A percentile compares a stretch with the other conserved stretches of the same genome.
Conservation (phyloP, 139 green algal species). For the Eudorina sp. region DNA sequence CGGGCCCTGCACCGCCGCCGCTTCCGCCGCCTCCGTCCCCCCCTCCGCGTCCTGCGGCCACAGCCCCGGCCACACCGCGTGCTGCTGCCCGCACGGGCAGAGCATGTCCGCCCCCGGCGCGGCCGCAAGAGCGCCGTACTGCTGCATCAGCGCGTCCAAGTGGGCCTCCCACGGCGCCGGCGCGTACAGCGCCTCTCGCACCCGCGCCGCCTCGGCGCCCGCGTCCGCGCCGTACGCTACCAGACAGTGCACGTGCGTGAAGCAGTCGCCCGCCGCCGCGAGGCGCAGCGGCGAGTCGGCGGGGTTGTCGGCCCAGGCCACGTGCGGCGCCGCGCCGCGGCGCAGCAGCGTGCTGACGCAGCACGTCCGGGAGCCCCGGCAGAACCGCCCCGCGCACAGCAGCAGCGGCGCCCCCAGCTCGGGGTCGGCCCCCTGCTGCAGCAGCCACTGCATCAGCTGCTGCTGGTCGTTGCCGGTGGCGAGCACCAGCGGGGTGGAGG, state of each 20-base stretch:
- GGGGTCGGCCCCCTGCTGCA: slow-evolving; percentile 27
- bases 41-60: background rate
- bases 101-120: background rate
- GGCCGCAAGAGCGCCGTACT: background rate
- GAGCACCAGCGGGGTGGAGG: slow-evolving; percentile 45
- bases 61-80: slow-evolving; percentile 2
- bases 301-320: slow-evolving; percentile 38
- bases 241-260: slow-evolving; percentile 37
- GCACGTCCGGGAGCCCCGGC: slow-evolving; percentile 24
- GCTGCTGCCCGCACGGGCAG: slow-evolving; percentile 25
- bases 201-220: background rate
- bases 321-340: background rate
- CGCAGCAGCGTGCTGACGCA: slow-evolving; percentile 35
- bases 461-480: slow-evolving; percentile 45
- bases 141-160: background rate
- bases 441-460: slow-evolving; percentile 45
- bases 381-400: slow-evolving; percentile 42
- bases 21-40: background rate
- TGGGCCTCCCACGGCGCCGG: slow-evolving; percentile 19
- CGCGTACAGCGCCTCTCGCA: slow-evolving; percentile 10
- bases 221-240: slow-evolving; percentile 25
- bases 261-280: slow-evolving; percentile 16
- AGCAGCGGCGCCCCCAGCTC: slow-evolving; percentile 45
- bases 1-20: background rate
- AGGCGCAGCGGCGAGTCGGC: background rate